Conservation (phyloP, 1,284 basidiomycete species). For the Porogramme epimiltina region DNA sequence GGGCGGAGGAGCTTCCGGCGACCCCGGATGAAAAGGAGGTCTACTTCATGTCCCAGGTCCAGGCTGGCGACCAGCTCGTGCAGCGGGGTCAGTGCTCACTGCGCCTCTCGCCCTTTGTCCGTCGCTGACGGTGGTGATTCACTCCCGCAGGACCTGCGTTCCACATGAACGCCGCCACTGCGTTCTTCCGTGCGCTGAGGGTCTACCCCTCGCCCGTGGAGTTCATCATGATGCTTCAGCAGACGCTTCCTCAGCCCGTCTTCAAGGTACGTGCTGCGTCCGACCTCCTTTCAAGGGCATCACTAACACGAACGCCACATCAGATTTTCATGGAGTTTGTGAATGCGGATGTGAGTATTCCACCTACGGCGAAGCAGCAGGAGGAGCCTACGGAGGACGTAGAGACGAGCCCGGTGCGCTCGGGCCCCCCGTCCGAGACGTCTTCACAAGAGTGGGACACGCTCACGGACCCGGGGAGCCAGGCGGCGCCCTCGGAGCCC, state of each 20-base stretch:
- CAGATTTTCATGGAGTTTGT: slow-evolving; percentile 88
- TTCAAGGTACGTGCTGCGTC: slow-evolving; percentile 63
- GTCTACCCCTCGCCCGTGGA: slow-evolving; percentile 95
- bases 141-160: slow-evolving; percentile 65
- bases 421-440: slow-evolving; percentile 75
- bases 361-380: slow-evolving; percentile 42
- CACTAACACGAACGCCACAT: slow-evolving; percentile 4
- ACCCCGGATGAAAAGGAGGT: slow-evolving; percentile 78
- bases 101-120: not conserved
- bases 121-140: not conserved
- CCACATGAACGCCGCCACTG: slow-evolving; percentile 80
- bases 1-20: slow-evolving; percentile 64
- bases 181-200: slow-evolving; percentile 92
- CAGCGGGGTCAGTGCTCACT: slow-evolving; percentile 61
- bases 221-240: slow-evolving; percentile 91
- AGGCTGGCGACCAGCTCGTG: slow-evolving; percentile 85
- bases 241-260: slow-evolving; percentile 85
- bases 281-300: not conserved
- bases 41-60: slow-evolving; percentile 92
- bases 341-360: slow-evolving; percentile 83
- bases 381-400: slow-evolving; percentile 35
- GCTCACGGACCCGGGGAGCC: slow-evolving; percentile 70
- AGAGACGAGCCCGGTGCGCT: slow-evolving; percentile 57
- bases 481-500: slow-evolving; percentile 40
- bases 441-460: slow-evolving; percentile 88